Conservation (phyloP, 1,284 basidiomycete species). For the Apiotrichum montevideense region DNA sequence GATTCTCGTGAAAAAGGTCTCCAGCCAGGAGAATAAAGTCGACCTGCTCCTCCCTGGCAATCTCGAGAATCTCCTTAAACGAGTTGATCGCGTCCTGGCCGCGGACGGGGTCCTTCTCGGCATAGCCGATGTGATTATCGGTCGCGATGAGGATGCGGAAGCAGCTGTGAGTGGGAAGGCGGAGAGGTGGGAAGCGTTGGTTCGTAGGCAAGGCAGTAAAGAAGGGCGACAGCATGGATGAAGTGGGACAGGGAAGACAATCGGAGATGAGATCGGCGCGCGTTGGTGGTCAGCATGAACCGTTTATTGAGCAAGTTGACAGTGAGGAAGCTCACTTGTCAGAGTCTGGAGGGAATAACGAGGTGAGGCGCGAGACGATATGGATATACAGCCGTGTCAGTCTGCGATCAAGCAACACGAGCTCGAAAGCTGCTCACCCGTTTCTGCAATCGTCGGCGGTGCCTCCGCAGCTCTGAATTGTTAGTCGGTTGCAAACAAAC, state of each 20-base stretch:
- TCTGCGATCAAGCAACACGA: no score
- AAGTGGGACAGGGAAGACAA: no score
- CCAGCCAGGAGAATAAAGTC: slow-evolving; percentile 92
- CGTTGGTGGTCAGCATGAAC: no score
- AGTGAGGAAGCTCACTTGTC: slow-evolving; percentile 4
- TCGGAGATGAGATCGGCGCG: no score
- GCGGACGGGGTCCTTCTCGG: slow-evolving; percentile 88
- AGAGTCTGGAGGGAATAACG: background rate
- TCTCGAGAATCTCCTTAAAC: slow-evolving; percentile 85
- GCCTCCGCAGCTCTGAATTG: slow-evolving; percentile 16
- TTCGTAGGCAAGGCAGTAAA: background rate
- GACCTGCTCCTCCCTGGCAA: slow-evolving; percentile 83
- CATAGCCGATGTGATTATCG: slow-evolving; percentile 92
- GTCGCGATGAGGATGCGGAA: slow-evolving; percentile 83
- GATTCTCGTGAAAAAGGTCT: slow-evolving; percentile 96
- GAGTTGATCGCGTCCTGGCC: slow-evolving; percentile 94
- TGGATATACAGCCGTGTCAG: no score
- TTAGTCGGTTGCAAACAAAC: no score
- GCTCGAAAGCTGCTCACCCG: no score
- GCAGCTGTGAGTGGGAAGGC: slow-evolving; percentile 27
- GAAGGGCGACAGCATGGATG: background rate
- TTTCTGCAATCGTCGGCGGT: slow-evolving; percentile 27
- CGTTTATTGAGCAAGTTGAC: no score
- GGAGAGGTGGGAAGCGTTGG: background rate
- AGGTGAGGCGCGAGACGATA: background rate